Conservation (phyloP, 2,329 filamentous ascomycete genomes). For the Fusarium abutilonis region DNA sequence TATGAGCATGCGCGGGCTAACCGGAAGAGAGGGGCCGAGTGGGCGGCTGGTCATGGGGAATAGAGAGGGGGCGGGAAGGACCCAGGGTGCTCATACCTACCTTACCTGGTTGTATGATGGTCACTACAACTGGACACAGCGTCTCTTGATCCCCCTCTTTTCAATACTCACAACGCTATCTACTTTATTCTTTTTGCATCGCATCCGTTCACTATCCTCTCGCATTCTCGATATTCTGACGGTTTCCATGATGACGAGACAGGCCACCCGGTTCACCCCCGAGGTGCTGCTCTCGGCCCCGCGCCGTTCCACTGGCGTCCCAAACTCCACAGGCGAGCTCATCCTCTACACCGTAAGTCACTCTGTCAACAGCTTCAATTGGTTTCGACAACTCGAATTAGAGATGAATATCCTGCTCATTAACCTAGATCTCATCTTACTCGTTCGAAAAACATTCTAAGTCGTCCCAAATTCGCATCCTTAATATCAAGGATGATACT, state of each 20-base stretch:
- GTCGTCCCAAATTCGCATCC: conserved; percentile 72
- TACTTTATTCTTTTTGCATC: not conserved
- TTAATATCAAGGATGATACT: conserved; percentile 74
- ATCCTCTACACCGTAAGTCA: conserved; percentile 69
- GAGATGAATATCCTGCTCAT: not conserved
- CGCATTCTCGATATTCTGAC: conserved; percentile 1
- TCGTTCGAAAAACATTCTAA: conserved; percentile 80
- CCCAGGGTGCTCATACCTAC: conserved; percentile 1
- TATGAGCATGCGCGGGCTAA: conserved; percentile 10
- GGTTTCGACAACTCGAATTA: not conserved
- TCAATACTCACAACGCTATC: conserved; percentile 1
- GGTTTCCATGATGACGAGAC: conserved; percentile 70
- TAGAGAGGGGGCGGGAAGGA: conserved; percentile 25
- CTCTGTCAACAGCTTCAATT: conserved; percentile 11
- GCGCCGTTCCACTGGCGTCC: conserved; percentile 73
- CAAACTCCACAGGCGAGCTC: conserved; percentile 73
- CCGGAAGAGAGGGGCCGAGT: conserved; percentile 39
- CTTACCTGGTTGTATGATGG: conserved; percentile 27
- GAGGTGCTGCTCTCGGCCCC: conserved; percentile 81
- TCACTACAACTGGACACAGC: conserved; percentile 28
- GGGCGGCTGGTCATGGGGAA: conserved; percentile 28
- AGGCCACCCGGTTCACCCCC: conserved; percentile 76
- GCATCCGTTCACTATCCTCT: not conserved
- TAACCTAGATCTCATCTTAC: conserved; percentile 71
- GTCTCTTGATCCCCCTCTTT: conserved; percentile 19